Evolutionary conservation across 108 stramenopile genomes (phyloP).

Genomic region (Cylindrotheca fusiformis): DNA sequence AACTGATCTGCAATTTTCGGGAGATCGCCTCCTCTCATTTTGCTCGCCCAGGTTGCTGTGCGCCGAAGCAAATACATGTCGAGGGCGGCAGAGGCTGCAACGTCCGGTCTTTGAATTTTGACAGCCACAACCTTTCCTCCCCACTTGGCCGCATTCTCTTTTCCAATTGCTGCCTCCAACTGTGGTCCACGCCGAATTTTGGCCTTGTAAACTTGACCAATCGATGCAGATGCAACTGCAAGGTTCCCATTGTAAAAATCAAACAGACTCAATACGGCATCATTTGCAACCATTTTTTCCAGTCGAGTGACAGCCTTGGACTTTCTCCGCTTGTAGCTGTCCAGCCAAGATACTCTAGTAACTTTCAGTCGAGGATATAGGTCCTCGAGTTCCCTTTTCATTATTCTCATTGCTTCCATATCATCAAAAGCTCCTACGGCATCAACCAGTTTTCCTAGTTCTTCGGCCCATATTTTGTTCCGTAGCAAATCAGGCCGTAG

Average conservation of each 20-base stretch:
- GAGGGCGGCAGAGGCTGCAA: conserved; percentile 72
- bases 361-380: conserved; percentile 40
- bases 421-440: conserved; percentile 82
- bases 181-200: conserved; percentile 37
- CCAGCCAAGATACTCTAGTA: conserved; percentile 19
- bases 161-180: conserved; percentile 33
- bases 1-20: conserved; percentile 89
- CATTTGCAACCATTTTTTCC: conserved; percentile 54
- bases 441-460: conserved; percentile 83
- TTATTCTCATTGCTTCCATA: conserved; percentile 77
- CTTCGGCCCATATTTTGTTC: conserved; percentile 78
- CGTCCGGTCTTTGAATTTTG: conserved; percentile 90
- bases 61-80: conserved; percentile 89
- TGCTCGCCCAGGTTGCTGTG: conserved; percentile 73
- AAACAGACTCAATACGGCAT: conserved; percentile 71
- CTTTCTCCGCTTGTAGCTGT: conserved; percentile 29
- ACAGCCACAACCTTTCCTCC: conserved; percentile 80
- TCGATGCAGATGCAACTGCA: conserved; percentile 85
- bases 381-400: conserved; percentile 64
- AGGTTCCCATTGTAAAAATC: conserved; percentile 73
- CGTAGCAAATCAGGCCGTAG: conserved; percentile 78
- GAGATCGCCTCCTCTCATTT: conserved; percentile 78
- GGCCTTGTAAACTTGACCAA: conserved; percentile 89
- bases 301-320: conserved; percentile 19
- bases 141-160: conserved; percentile 60